These are phyloP conservation scores for Ziziphus jujuba DNA, from an alignment of 306 rosid species.

Conservation along the genomic window DNA sequence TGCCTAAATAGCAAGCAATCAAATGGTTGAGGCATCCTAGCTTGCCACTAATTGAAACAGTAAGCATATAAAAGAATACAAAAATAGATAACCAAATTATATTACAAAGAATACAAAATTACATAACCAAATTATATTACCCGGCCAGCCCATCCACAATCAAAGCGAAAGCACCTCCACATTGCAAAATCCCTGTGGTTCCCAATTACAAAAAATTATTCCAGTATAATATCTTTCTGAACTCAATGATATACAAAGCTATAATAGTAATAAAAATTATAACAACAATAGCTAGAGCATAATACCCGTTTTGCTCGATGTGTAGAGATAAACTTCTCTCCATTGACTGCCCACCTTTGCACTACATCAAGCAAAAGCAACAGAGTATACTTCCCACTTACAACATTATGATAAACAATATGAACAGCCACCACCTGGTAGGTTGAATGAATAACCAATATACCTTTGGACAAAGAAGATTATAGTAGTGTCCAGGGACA, in stretches of 20 bases:
- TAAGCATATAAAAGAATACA: not conserved
- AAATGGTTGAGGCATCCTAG: constrained; percentile 17
- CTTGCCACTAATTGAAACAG: not conserved
- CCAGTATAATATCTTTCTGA: constrained; percentile 15
- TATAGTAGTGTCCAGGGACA: constrained; percentile 61
- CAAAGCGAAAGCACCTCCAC: constrained; percentile 85
- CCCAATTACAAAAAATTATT: constrained; percentile 20
- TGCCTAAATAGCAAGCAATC: constrained; percentile 45
- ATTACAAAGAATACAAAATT: constrained; percentile 41
- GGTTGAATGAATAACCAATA: not conserved
- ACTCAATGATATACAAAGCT: constrained; percentile 7
- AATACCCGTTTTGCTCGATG: constrained; percentile 61
- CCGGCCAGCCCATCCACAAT: constrained; percentile 82
- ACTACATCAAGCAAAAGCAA: constrained; percentile 40
- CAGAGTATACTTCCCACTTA: constrained; percentile 1
- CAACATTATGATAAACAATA: constrained; percentile 2
- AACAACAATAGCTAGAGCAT: constrained; percentile 18
- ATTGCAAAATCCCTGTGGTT: constrained; percentile 66
- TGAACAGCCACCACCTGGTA: not conserved
- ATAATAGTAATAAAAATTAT: not conserved
- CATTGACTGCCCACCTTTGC: constrained; percentile 71
- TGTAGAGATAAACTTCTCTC: constrained; percentile 91
- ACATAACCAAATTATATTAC: constrained; percentile 39
- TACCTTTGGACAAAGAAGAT: constrained; percentile 80
- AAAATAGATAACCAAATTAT: constrained; percentile 11